Evolutionary conservation across 768 basidiomycete genomes (phyloP), one percentile per base, ranked within the genome.

Genomic region (Grammothele lineata): DNA sequence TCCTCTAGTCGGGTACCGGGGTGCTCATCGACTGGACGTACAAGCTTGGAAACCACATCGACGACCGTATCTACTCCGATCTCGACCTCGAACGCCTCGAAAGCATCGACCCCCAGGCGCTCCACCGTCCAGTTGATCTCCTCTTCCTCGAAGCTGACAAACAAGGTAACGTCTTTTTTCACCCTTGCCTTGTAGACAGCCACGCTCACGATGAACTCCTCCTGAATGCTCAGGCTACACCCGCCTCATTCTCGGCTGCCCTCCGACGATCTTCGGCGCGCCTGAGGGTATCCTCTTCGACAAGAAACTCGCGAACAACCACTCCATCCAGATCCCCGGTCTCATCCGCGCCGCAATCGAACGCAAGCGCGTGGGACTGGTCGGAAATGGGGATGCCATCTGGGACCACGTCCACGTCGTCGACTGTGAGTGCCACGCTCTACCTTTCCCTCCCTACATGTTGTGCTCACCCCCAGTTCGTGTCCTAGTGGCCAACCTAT

Each of bases 391-490:
- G 1, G 63, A 70, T 55, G 81, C 84, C 43, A 37, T 79, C 7
- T 86, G 81, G 83, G 71, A 75, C 0, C 66, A 78, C 50, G 75
- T 83, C 18, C 71, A 81, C 48, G 70, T 82, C 43, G 63, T 73
- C 37, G 80, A 83, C 26, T 63, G 80, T 80, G 48, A 25, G 69
- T 11, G n/a, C n/a, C n/a, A n/a, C n/a, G n/a, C n/a, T n/a, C n/a
- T n/a, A n/a, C n/a, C n/a, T n/a, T n/a, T n/a, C n/a, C n/a, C n/a
- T n/a, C n/a, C n/a, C n/a, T n/a, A n/a, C n/a, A n/a, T n/a, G n/a
- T n/a, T n/a, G n/a, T n/a, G n/a, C n/a, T n/a, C n/a, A n/a, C n/a
- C 21, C 19, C n/a, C n/a, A n/a, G n/a, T n/a, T n/a, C n/a, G n/a
- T n/a, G n/a, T n/a, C n/a, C n/a, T n/a, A n/a, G n/a, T n/a, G n/a